phyloP scores from a whole-genome alignment of 192 early-diverging fungal genomes.

The Geranomyces michiganensis region DNA sequence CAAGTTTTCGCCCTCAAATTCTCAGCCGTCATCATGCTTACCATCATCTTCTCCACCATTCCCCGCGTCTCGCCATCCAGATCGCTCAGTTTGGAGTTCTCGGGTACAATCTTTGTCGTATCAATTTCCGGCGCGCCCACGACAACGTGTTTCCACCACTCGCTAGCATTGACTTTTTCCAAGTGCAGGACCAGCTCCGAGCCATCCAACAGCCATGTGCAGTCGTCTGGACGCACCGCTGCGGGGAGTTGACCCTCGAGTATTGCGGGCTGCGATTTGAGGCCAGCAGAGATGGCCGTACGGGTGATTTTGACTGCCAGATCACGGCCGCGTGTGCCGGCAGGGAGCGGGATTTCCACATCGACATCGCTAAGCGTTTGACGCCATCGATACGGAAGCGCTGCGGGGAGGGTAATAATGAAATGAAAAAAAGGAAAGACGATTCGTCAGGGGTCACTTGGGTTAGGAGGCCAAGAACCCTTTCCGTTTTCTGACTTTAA shows the following conservation, averaged over 20 bases:
- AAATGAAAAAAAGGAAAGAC: background rate
- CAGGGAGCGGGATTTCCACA: conserved; percentile 68
- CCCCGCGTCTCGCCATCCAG: conserved; percentile 86
- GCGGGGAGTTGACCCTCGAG: conserved; percentile 43
- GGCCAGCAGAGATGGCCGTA: conserved; percentile 63
- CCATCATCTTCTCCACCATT: conserved; percentile 98
- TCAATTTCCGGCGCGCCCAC: conserved; percentile 81
- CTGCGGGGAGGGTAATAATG: conserved; percentile 29
- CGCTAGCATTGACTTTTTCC: conserved; percentile 78
- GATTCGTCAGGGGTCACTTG: background rate
- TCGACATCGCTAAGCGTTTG: conserved; percentile 87
- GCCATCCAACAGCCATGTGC: conserved; percentile 43
- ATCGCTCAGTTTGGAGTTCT: conserved; percentile 85
- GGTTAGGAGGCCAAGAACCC: background rate
- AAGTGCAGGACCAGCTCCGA: conserved; percentile 76
- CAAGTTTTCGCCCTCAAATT: too few species aligned
- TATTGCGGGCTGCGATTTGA: conserved; percentile 75
- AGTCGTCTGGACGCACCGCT: background rate
- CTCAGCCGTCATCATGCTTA: conserved; percentile 29
- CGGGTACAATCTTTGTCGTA: conserved; percentile 85
- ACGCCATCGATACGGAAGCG: conserved; percentile 76
- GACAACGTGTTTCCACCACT: conserved; percentile 89
- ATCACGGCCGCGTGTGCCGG: conserved; percentile 70
- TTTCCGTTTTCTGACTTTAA: background rate
- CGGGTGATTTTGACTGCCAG: conserved; percentile 70